Conservation (phyloP, 164 flowering plant genomes). For the Umbilicus rupestris region DNA sequence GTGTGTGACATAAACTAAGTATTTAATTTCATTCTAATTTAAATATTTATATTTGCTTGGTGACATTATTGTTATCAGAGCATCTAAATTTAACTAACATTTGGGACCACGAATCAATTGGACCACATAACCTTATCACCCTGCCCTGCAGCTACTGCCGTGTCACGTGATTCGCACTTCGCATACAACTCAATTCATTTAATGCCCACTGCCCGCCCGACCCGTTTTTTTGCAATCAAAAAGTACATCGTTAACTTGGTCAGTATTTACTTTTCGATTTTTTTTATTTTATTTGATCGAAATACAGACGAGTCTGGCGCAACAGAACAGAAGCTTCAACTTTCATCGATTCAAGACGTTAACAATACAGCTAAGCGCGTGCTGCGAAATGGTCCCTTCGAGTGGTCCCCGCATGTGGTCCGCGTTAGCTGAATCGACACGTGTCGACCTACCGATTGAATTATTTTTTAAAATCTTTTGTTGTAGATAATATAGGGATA, state of each 20-base stretch:
- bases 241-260: too few species aligned
- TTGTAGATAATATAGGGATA: not conserved
- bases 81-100: too few species aligned
- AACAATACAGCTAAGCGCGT: conserved; percentile 3
- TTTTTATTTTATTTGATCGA: too few species aligned
- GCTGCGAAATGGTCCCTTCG: not conserved
- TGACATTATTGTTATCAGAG: too few species aligned
- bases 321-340: conserved; percentile 7
- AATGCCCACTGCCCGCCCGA: too few species aligned
- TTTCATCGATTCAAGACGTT: conserved; percentile 5
- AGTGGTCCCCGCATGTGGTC: not conserved
- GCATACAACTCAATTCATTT: too few species aligned
- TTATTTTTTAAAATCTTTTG: not conserved
- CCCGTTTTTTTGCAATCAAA: too few species aligned
- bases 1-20: too few species aligned
- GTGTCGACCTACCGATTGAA: not conserved
- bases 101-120: conserved; percentile 2
- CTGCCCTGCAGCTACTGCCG: not conserved
- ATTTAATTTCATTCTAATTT: too few species aligned
- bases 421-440: not conserved
- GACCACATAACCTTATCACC: conserved; percentile 5
- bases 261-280: too few species aligned
- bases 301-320: not conserved
- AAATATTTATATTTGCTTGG: too few species aligned
- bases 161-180: not conserved